Evolutionary conservation across 768 basidiomycete genomes (phyloP).

Genomic region (Termitomyces sp.): DNA sequence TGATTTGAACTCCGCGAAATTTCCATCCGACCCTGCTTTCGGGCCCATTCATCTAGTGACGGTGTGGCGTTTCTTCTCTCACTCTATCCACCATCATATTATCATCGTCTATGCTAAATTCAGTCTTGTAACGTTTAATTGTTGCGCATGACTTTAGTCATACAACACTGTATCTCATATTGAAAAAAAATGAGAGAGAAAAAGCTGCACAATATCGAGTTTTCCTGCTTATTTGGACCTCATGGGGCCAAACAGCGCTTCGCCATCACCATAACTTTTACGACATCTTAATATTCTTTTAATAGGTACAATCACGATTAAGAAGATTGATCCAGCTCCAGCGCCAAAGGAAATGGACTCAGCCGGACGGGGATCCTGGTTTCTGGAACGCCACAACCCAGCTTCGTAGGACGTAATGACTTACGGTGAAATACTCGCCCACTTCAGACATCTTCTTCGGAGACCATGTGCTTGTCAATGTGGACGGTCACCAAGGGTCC

Average conservation of each 20-base stretch:
- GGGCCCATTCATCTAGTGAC: background rate
- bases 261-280: background rate
- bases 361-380: background rate
- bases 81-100: background rate
- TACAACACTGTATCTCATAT: background rate
- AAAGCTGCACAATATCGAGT: background rate
- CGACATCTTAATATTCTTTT: background rate
- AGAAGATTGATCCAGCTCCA: background rate
- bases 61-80: background rate
- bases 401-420: conserved; percentile 1
- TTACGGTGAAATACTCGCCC: background rate
- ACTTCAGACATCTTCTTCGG: background rate
- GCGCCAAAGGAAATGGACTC: background rate
- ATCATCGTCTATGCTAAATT: background rate
- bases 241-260: background rate
- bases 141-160: background rate
- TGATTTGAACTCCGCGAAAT: conserved; percentile 3
- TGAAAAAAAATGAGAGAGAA: background rate
- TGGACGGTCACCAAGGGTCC: background rate
- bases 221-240: background rate
- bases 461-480: background rate
- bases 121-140: background rate
- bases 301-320: background rate
- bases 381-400: conserved; percentile 2
- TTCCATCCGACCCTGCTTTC: background rate